A percentile compares a stretch with the other conserved stretches of the same genome.
These are phyloP conservation scores for Karstenula rhodostoma DNA, from an alignment of 2,329 filamentous ascomycete species.

Conservation along the genomic window DNA sequence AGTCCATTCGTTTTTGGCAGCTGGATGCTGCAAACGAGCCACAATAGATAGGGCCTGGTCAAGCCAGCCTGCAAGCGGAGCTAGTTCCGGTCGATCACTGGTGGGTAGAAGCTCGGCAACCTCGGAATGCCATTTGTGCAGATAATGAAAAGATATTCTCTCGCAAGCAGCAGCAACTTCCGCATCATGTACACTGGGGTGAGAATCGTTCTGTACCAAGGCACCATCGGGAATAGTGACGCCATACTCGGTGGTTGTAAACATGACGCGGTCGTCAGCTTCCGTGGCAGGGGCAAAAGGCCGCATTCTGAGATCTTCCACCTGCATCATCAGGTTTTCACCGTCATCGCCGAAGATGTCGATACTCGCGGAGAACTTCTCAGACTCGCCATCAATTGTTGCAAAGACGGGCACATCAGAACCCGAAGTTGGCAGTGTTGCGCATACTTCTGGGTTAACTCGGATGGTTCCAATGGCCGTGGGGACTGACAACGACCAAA, in stretches of 20 bases:
- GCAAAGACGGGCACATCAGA: neutral
- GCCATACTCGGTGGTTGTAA: neutral
- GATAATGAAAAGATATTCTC: neutral
- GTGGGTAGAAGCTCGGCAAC: neutral
- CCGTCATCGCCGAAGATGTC: neutral
- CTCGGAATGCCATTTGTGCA: neutral
- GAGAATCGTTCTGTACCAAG: neutral
- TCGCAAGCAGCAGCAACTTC: neutral
- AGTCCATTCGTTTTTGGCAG: neutral
- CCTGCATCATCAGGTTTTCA: neutral
- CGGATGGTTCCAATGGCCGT: conserved; percentile 21
- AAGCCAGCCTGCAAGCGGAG: neutral
- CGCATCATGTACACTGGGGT: neutral
- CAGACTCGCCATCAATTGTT: neutral
- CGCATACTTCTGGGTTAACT: conserved; percentile 4
- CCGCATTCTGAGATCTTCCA: neutral
- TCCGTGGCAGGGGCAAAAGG: neutral
- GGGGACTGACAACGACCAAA: conserved; percentile 33
- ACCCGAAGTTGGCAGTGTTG: neutral
- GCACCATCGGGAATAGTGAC: neutral
- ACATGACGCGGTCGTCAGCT: neutral
- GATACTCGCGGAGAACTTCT: neutral
- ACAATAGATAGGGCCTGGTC: neutral
- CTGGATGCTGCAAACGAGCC: neutral
- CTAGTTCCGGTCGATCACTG: neutral